Conservation (phyloP, 2,329 filamentous ascomycete species). For the Trichoderma lentiforme region DNA sequence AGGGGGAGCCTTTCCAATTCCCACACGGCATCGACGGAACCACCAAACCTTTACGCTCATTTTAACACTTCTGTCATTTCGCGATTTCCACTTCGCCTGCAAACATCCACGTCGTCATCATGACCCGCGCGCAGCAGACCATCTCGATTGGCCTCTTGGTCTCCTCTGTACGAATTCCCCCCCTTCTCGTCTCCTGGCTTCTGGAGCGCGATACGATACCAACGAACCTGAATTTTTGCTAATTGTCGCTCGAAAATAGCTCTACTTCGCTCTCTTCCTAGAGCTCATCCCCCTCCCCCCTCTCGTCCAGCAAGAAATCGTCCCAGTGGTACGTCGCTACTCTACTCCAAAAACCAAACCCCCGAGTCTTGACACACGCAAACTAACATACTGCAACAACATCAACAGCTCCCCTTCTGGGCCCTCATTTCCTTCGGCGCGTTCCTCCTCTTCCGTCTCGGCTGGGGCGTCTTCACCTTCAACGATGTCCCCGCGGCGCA, state of each 20-base stretch:
- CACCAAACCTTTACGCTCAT: neutral
- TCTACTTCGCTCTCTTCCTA: constrained; percentile 85
- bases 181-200: neutral
- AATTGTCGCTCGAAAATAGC: constrained; percentile 53
- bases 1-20: neutral
- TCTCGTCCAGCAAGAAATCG: constrained; percentile 76
- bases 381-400: constrained; percentile 12
- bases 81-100: neutral
- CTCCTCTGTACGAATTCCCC: constrained; percentile 66
- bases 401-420: constrained; percentile 81
- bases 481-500: constrained; percentile 92
- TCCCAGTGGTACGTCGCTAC: constrained; percentile 71
- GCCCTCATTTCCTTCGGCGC: constrained; percentile 85
- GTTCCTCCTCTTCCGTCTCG: constrained; percentile 86
- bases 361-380: neutral
- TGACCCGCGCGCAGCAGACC: constrained; percentile 94
- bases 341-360: neutral
- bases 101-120: constrained; percentile 42
- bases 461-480: constrained; percentile 91
- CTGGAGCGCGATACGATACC: neutral
- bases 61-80: neutral
- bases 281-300: constrained; percentile 76
- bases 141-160: constrained; percentile 83
- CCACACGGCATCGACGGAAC: neutral
- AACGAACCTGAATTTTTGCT: neutral